A percentile compares a stretch with the other conserved stretches of the same genome.
Conservation (phyloP, 805 yeast species). For the Metschnikowia orientalis region DNA sequence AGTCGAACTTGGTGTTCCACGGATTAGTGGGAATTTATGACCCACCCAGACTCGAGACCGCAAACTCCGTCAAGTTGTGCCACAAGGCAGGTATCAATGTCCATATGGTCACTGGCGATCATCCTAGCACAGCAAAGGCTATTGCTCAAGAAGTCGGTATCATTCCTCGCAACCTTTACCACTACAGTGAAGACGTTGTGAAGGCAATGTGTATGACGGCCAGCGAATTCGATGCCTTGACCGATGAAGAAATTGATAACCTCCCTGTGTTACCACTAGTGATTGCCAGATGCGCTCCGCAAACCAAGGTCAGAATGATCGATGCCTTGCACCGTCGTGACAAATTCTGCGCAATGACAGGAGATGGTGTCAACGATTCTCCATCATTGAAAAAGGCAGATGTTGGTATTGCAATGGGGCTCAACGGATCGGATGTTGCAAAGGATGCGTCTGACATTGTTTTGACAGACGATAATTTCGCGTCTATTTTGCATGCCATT, state of each 20-base stretch:
- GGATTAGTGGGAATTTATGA: constrained; percentile 22
- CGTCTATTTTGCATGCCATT: constrained; percentile 26
- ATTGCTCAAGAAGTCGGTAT: constrained; percentile 23
- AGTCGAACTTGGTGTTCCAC: constrained; percentile 17
- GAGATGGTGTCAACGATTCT: constrained; percentile 36
- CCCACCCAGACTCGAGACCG: constrained; percentile 20
- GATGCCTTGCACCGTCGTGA: constrained; percentile 55
- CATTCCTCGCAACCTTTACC: constrained; percentile 43
- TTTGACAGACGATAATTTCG: constrained; percentile 25
- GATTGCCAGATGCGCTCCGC: constrained; percentile 80
- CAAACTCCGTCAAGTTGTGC: constrained; percentile 17
- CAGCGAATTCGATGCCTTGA: constrained; percentile 57
- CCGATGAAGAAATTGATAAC: constrained; percentile 57
- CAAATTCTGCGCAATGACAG: constrained; percentile 69
- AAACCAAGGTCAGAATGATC: constrained; percentile 75
- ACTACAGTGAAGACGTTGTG: constrained; percentile 53
- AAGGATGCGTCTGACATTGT: constrained; percentile 28
- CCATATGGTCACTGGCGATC: constrained; percentile 22
- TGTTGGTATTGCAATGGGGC: constrained; percentile 29
- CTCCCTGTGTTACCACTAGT: constrained; percentile 68
- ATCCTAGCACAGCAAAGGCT: constrained; percentile 20
- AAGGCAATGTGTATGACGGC: constrained; percentile 75
- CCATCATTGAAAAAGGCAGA: constrained; percentile 27
- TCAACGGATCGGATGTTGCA: constrained; percentile 28
- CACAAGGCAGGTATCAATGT: constrained; percentile 21